These are phyloP conservation scores for Ophidiomyces ophidiicola DNA, from an alignment of 2,329 filamentous ascomycete genomes.

Conservation along the genomic window DNA sequence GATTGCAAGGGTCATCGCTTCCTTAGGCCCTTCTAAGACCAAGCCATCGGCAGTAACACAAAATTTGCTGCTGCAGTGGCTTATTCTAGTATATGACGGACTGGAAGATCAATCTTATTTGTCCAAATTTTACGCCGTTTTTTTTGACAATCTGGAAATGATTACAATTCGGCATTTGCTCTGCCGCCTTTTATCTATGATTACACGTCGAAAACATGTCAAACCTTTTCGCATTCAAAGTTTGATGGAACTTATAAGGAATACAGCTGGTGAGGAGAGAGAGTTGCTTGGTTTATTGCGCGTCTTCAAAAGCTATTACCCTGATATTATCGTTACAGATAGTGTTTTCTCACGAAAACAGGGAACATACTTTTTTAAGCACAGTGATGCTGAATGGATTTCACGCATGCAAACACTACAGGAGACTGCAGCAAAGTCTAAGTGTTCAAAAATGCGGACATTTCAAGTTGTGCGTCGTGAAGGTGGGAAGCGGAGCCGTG, in stretches of 20 bases:
- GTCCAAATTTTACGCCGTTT: slow-evolving; percentile 57
- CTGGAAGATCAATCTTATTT: slow-evolving; percentile 53
- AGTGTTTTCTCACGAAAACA: slow-evolving; percentile 35
- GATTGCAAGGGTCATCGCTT: slow-evolving; percentile 55
- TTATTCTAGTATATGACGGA: slow-evolving; percentile 62
- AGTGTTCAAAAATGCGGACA: slow-evolving; percentile 36
- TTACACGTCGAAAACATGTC: slow-evolving; percentile 72
- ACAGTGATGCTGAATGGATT: slow-evolving; percentile 67
- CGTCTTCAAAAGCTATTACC: slow-evolving; percentile 85
- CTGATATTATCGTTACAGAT: slow-evolving; percentile 71
- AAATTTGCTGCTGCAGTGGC: slow-evolving; percentile 60
- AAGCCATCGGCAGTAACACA: slow-evolving; percentile 64
- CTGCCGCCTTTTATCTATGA: slow-evolving; percentile 65
- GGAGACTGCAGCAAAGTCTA: slow-evolving; percentile 30
- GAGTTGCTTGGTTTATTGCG: slow-evolving; percentile 60
- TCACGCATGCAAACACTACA: slow-evolving; percentile 56
- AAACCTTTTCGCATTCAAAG: slow-evolving; percentile 71
- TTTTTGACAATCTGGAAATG: slow-evolving; percentile 75
- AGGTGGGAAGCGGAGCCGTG: slow-evolving; percentile 38
- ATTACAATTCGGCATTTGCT: slow-evolving; percentile 57
- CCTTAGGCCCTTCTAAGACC: slow-evolving; percentile 62
- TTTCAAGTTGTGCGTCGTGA: slow-evolving; percentile 54
- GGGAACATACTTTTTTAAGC: slow-evolving; percentile 37
- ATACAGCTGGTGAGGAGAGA: slow-evolving; percentile 54
- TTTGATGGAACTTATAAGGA: slow-evolving; percentile 43